These are phyloP conservation scores for Ligustrum vulgare DNA, from an alignment of 257 asterid genomes.

Conservation along the genomic window DNA sequence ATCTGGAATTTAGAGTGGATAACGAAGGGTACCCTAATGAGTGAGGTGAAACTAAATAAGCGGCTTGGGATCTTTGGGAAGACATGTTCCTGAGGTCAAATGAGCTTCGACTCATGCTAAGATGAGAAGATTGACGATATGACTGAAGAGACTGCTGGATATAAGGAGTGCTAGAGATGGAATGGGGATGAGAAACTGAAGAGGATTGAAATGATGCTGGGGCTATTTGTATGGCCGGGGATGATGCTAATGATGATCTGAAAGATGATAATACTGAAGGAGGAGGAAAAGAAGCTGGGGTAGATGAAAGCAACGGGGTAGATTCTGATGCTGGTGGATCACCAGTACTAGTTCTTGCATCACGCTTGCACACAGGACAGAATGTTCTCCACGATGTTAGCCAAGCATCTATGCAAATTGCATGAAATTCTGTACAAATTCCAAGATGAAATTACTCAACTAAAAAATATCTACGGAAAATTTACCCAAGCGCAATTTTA, in stretches of 20 bases:
- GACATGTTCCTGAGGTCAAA: conserved; percentile 65
- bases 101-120: conserved; percentile 46
- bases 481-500: too few species aligned
- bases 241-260: conserved; percentile 50
- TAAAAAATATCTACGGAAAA: background rate
- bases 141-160: conserved; percentile 43
- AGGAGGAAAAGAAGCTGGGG: conserved; percentile 37
- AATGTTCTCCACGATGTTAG: conserved; percentile 89
- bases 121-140: conserved; percentile 45
- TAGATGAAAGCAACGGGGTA: conserved; percentile 64
- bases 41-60: conserved; percentile 59
- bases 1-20: conserved; percentile 68
- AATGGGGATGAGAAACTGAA: conserved; percentile 36
- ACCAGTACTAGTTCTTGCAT: conserved; percentile 56
- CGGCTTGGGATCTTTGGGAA: conserved; percentile 61
- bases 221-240: conserved; percentile 55
- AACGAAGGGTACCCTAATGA: conserved; percentile 70
- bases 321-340: conserved; percentile 77
- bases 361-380: conserved; percentile 88
- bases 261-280: conserved; percentile 42
- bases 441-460: conserved; percentile 14
- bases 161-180: conserved; percentile 42
- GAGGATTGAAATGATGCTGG: conserved; percentile 37
- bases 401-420: conserved; percentile 73
- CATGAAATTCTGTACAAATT: conserved; percentile 61